phyloP scores from a whole-genome alignment of 148 eudicot genomes.

The Dianthus caryophyllus region DNA sequence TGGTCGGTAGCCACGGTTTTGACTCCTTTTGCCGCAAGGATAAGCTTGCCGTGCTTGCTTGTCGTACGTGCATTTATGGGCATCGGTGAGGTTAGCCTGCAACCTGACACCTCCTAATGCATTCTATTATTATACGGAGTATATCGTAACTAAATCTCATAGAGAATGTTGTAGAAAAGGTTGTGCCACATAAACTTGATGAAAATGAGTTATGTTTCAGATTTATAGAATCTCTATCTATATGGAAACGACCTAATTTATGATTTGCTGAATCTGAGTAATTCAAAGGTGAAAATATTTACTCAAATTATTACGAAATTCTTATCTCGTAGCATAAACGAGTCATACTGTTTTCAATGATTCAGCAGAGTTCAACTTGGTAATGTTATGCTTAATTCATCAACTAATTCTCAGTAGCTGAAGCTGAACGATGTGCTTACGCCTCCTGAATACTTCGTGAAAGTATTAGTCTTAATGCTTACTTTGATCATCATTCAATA shows the following conservation, averaged over 20 bases:
- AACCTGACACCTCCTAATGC: conserved; percentile 13
- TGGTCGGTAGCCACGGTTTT: conserved; percentile 90
- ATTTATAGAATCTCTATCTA: not conserved
- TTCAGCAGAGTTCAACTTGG: not conserved
- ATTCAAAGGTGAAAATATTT: not conserved
- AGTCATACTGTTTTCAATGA: too few relatives aligned
- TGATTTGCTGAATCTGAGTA: not conserved
- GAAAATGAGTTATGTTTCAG: not conserved
- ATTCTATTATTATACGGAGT: not conserved
- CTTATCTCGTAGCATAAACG: too few relatives aligned
- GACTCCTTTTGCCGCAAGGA: conserved; percentile 89
- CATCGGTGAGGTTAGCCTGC: conserved; percentile 81
- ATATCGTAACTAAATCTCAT: conserved; percentile 1
- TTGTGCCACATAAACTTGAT: too few relatives aligned
- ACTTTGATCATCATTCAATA: not conserved
- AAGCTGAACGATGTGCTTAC: not conserved
- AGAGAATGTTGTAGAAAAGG: not conserved
- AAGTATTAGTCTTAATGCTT: not conserved
- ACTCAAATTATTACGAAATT: not conserved
- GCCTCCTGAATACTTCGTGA: not conserved
- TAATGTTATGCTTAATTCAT: not conserved
- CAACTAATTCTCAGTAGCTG: not conserved
- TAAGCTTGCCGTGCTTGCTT: conserved; percentile 84
- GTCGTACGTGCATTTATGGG: conserved; percentile 92
- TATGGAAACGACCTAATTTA: not conserved